Percentiles rank a stretch among this genome's conserved stretches.
Evolutionary conservation across 805 yeast species (phyloP).

Genomic region (Tanozyma kutaoensis): DNA sequence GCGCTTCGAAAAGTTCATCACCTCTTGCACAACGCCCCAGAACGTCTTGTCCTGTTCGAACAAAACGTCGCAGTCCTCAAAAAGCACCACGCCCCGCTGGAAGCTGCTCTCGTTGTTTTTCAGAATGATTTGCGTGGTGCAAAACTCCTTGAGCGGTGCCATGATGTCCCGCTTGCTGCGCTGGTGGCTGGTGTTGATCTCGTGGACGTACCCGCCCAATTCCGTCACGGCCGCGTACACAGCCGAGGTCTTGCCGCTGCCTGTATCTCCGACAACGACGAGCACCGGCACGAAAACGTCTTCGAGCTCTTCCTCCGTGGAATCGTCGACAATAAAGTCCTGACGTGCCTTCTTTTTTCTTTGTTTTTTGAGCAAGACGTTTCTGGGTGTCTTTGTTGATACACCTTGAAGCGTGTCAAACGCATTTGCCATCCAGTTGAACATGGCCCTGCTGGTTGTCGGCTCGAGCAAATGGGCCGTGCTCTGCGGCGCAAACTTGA

Average conservation of each 20-base stretch:
- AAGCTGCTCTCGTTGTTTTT: conserved; percentile 17
- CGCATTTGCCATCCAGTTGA: too few relatives aligned
- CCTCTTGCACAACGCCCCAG: conserved; percentile 59
- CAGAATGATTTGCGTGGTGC: conserved; percentile 75
- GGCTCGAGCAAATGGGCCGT: too few relatives aligned
- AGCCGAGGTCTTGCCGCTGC: conserved; percentile 69
- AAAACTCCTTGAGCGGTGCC: conserved; percentile 56
- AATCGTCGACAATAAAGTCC: conserved; percentile 27
- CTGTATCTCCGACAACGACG: conserved; percentile 56
- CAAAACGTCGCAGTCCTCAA: conserved; percentile 78
- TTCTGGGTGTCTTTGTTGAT: too few relatives aligned
- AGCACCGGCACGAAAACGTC: conserved; percentile 45
- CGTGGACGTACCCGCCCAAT: conserved; percentile 62
- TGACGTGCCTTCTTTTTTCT: conserved; percentile 9
- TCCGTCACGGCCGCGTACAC: conserved; percentile 55
- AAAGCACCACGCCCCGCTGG: conserved; percentile 54
- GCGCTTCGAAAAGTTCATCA: conserved; percentile 46
- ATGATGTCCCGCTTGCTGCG: conserved; percentile 63
- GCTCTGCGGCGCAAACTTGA: too few relatives aligned
- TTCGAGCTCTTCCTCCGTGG: conserved; percentile 11
- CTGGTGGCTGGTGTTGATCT: conserved; percentile 61
- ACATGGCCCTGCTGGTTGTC: too few relatives aligned
- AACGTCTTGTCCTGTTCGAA: conserved; percentile 70
- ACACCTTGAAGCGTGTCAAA: too few relatives aligned
- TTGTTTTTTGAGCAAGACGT: neutral